phyloP scores from a whole-genome alignment of 768 basidiomycete genomes.

The Rubroboletus satanas region DNA sequence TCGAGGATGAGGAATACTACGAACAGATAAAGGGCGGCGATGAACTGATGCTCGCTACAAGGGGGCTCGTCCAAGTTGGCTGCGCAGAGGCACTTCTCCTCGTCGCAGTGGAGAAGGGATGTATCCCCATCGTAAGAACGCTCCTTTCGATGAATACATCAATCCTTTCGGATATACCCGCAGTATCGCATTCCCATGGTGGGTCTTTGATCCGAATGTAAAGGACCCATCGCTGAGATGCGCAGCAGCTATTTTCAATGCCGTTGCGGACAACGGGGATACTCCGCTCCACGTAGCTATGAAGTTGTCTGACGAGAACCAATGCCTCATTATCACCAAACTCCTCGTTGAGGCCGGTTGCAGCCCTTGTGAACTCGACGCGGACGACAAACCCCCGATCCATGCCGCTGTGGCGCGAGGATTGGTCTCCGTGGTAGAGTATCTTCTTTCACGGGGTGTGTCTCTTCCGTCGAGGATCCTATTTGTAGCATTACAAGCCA shows the following conservation, averaged over 20 bases:
- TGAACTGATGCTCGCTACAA: neutral
- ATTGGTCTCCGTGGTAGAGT: neutral
- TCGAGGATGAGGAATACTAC: neutral
- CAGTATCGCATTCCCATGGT: neutral
- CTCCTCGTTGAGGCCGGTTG: constrained; percentile 1
- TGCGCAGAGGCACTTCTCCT: constrained; percentile 2
- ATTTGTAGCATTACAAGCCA: neutral
- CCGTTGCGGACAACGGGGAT: constrained; percentile 2
- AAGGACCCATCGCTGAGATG: neutral
- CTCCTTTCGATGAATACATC: neutral
- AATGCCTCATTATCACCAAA: neutral
- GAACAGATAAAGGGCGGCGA: neutral
- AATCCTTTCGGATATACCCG: no score
- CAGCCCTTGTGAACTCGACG: neutral
- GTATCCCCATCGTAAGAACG: neutral
- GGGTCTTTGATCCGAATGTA: neutral
- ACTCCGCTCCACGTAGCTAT: constrained; percentile 5
- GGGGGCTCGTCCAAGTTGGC: neutral
- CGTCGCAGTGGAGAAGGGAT: constrained; percentile 4
- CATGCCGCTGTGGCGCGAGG: neutral
- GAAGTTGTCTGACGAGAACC: neutral
- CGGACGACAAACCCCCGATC: neutral
- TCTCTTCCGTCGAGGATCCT: neutral
- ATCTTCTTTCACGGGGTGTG: neutral
- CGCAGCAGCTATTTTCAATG: neutral